Evolutionary conservation across 345 rosid genomes (phyloP).

Genomic region (Salix suchowensis): DNA sequence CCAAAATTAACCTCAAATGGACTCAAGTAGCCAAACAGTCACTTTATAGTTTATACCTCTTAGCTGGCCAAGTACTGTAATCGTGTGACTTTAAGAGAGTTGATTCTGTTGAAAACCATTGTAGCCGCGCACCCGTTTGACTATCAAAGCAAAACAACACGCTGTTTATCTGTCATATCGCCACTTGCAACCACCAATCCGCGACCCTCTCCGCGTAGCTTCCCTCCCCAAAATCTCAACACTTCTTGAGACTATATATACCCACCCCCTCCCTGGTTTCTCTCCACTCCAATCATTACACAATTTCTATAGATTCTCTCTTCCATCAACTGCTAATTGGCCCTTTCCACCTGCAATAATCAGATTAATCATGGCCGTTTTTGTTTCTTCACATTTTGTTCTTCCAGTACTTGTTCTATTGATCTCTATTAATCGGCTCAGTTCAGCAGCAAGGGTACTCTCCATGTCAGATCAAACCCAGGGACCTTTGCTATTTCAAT

Average conservation of each 20-base stretch:
- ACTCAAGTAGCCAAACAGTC: no score
- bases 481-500: constrained; percentile 8
- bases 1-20: no score
- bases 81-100: background rate
- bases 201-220: background rate
- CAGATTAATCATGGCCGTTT: constrained; percentile 8
- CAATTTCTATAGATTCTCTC: background rate
- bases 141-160: background rate
- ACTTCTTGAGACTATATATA: background rate
- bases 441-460: constrained; percentile 10
- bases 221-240: background rate
- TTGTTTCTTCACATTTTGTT: background rate
- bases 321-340: no score
- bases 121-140: background rate
- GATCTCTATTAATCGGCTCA: background rate
- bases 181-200: background rate
- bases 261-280: background rate
- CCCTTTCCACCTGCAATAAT: background rate
- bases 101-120: background rate
- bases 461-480: background rate
- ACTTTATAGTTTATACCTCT: background rate
- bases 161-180: background rate
- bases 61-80: constrained; percentile 12
- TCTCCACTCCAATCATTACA: background rate
- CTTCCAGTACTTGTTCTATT: constrained; percentile 3